Evolutionary conservation across 2,329 filamentous ascomycete genomes (phyloP).

Genomic region (Rhinocladiella similis): DNA sequence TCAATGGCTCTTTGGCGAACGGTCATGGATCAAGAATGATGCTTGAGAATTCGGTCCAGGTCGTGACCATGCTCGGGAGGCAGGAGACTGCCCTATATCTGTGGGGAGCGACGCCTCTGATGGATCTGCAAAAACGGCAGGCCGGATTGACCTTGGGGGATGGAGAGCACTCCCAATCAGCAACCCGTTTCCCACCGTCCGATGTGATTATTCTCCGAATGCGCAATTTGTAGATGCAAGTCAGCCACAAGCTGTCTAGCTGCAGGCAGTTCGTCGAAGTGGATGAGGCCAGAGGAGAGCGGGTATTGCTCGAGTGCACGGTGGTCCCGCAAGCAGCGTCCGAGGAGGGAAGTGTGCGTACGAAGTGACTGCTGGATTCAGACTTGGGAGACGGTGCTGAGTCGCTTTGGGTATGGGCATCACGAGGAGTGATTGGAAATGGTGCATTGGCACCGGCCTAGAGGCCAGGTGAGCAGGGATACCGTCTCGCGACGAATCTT

Average conservation of each 20-base stretch:
- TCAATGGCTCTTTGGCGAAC: conserved; percentile 9
- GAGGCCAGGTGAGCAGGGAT: conserved; percentile 19
- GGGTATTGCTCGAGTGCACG: neutral
- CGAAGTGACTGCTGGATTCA: conserved; percentile 10
- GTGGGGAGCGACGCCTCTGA: conserved; percentile 10
- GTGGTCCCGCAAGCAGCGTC: conserved; percentile 4
- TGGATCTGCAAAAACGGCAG: conserved; percentile 12
- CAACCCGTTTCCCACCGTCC: conserved; percentile 4
- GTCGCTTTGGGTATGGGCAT: conserved; percentile 11
- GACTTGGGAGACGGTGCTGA: conserved; percentile 15
- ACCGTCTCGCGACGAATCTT: conserved; percentile 8
- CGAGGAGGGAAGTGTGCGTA: conserved; percentile 5
- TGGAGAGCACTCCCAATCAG: conserved; percentile 12
- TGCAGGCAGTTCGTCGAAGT: conserved; percentile 12
- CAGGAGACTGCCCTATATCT: conserved; percentile 13
- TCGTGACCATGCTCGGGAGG: conserved; percentile 4
- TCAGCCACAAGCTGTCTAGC: conserved; percentile 11
- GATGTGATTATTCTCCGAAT: conserved; percentile 14
- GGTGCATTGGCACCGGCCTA: neutral
- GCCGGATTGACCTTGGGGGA: conserved; percentile 12
- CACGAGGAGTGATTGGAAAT: conserved; percentile 10
- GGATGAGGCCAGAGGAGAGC: conserved; percentile 7
- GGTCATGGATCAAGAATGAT: conserved; percentile 8
- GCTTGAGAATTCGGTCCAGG: conserved; percentile 8
- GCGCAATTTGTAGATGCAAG: conserved; percentile 3